Evolutionary conservation across 148 eudicot genomes (phyloP).

Genomic region (Rhododendron ovatum): DNA sequence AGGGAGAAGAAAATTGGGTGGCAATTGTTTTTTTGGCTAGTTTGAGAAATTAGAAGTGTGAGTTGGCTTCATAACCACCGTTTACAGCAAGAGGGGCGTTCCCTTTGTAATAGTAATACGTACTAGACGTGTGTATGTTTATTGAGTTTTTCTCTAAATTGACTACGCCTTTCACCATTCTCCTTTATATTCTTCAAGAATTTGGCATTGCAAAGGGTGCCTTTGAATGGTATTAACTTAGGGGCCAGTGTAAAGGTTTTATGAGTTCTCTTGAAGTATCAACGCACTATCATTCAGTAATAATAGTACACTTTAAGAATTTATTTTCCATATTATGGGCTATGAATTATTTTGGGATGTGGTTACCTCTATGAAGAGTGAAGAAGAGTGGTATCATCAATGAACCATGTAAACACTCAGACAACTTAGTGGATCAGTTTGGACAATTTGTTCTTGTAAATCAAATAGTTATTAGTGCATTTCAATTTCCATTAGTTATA

Average conservation of each 20-base stretch:
- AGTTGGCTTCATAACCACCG: neutral
- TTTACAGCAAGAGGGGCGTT: neutral
- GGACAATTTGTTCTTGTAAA: neutral
- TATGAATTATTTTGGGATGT: neutral
- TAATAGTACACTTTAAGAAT: neutral
- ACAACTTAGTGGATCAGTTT: neutral
- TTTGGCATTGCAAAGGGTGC: neutral
- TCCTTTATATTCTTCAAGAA: neutral
- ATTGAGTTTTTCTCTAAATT: neutral
- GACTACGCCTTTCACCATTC: neutral
- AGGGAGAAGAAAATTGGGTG: neutral
- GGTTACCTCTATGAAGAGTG: neutral
- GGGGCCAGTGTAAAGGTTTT: neutral
- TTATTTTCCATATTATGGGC: neutral
- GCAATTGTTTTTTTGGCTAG: neutral
- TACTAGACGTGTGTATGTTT: neutral
- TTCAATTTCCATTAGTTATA: neutral
- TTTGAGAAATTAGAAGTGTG: neutral
- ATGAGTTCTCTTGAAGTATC: neutral
- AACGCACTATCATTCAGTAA: neutral
- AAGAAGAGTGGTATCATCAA: neutral
- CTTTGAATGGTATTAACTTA: neutral
- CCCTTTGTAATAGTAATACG: neutral
- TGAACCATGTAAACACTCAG: neutral
- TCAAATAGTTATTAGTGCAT: neutral